Evolutionary conservation across 345 rosid species (phyloP).

Genomic region (Syzygium aqueum): DNA sequence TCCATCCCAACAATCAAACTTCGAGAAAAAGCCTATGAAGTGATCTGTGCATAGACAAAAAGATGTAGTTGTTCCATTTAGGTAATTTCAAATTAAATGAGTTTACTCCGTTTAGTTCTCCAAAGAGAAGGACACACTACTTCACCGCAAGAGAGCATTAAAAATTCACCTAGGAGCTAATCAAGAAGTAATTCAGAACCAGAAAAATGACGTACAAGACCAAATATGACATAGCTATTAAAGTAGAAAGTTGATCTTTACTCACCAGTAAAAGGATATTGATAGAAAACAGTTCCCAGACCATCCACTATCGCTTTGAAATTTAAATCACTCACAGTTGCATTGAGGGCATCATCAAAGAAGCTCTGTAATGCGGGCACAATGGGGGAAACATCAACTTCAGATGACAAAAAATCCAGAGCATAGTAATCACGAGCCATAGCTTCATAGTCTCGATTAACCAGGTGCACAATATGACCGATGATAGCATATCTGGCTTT

Average conservation of each 20-base stretch:
- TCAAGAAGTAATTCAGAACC: neutral
- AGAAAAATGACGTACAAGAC: neutral
- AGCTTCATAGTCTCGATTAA: constrained; percentile 94
- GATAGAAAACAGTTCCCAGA: constrained; percentile 81
- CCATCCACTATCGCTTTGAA: constrained; percentile 93
- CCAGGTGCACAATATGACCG: constrained; percentile 84
- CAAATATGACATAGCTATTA: neutral
- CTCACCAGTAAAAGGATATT: constrained; percentile 81
- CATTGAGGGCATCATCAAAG: constrained; percentile 90
- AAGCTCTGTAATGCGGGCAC: constrained; percentile 79
- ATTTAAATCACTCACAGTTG: constrained; percentile 90
- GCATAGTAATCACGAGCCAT: constrained; percentile 96
- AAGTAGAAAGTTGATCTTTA: neutral
- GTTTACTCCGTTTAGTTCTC: neutral
- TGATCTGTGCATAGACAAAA: neutral
- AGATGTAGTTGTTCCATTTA: neutral
- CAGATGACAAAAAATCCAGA: constrained; percentile 69
- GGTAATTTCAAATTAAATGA: neutral
- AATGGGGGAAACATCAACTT: constrained; percentile 90
- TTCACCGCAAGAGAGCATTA: neutral
- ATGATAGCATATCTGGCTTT: constrained; percentile 89
- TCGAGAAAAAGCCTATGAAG: neutral
- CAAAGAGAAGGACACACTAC: neutral
- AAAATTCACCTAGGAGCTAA: neutral
- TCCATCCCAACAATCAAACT: constrained; percentile 6